phyloP scores from a whole-genome alignment of 1,284 basidiomycete genomes.

The Paramarasmius palmivorus region DNA sequence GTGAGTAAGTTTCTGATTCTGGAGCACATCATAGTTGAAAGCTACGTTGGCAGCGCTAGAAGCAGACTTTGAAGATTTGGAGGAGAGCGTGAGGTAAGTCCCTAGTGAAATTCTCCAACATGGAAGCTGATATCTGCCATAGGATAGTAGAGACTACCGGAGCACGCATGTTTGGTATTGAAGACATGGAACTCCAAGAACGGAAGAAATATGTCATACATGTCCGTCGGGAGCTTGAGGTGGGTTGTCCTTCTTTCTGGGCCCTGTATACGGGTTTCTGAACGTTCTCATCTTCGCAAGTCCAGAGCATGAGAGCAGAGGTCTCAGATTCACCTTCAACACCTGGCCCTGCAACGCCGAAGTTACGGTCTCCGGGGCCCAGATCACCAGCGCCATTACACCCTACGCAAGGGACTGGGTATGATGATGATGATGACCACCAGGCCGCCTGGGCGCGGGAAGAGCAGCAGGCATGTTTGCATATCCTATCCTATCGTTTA shows the following conservation, averaged over 20 bases:
- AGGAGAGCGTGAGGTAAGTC: constrained; percentile 80
- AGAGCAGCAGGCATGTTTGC: constrained; percentile 74
- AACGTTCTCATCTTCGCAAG: constrained; percentile 35
- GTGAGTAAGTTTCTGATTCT: not conserved
- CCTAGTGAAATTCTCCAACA: not conserved
- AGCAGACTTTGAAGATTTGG: constrained; percentile 84
- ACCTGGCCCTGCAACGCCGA: constrained; percentile 13
- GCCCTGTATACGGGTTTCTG: constrained; percentile 16
- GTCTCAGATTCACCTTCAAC: constrained; percentile 30
- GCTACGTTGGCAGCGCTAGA: constrained; percentile 76
- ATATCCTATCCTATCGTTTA: no score
- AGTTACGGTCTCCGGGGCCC: constrained; percentile 12
- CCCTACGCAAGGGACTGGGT: no score
- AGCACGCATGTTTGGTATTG: constrained; percentile 81
- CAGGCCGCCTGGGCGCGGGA: constrained; percentile 78
- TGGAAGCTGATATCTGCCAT: constrained; percentile 8
- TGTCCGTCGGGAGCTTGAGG: constrained; percentile 76
- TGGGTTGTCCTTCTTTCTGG: constrained; percentile 45
- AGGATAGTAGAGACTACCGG: constrained; percentile 82
- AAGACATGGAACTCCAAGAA: constrained; percentile 69
- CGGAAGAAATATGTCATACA: constrained; percentile 74
- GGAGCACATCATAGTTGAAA: constrained; percentile 52
- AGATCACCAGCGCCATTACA: constrained; percentile 16
- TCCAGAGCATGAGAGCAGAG: constrained; percentile 71
- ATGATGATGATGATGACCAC: constrained; percentile 58